phyloP scores from a whole-genome alignment of 805 yeast genomes.

The Maudiozyma saulgeensis region DNA sequence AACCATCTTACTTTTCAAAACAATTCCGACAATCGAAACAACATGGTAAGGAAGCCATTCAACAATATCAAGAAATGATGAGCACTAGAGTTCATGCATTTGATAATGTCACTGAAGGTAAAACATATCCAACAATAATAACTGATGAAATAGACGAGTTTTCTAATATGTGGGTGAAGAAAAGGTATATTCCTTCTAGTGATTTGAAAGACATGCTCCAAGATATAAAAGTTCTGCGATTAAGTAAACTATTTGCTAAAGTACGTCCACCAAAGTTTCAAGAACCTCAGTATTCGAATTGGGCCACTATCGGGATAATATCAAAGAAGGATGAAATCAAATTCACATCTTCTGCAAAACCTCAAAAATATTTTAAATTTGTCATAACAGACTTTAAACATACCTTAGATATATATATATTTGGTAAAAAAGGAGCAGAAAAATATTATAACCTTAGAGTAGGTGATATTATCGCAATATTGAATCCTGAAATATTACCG shows the following conservation, averaged over 20 bases:
- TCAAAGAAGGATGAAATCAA: conserved; percentile 46
- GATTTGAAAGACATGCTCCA: conserved; percentile 33
- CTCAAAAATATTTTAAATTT: conserved; percentile 50
- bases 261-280: conserved; percentile 58
- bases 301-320: conserved; percentile 71
- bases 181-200: conserved; percentile 37
- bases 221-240: conserved; percentile 45
- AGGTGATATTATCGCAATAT: conserved; percentile 65
- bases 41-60: conserved; percentile 16
- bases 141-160: conserved; percentile 39
- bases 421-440: conserved; percentile 52
- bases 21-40: conserved; percentile 21
- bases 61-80: conserved; percentile 21
- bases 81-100: conserved; percentile 34
- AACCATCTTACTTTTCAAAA: conserved; percentile 29
- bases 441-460: conserved; percentile 62
- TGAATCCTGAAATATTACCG: conserved; percentile 61
- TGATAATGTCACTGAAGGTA: conserved; percentile 13
- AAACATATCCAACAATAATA: conserved; percentile 19
- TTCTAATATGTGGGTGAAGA: conserved; percentile 36
- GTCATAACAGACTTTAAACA: conserved; percentile 60
- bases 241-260: conserved; percentile 53
- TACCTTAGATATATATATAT: conserved; percentile 50
- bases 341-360: conserved; percentile 32
- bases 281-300: conserved; percentile 65